Evolutionary conservation across 208 protist species (phyloP).

Genomic region (Leishmania tropica): DNA sequence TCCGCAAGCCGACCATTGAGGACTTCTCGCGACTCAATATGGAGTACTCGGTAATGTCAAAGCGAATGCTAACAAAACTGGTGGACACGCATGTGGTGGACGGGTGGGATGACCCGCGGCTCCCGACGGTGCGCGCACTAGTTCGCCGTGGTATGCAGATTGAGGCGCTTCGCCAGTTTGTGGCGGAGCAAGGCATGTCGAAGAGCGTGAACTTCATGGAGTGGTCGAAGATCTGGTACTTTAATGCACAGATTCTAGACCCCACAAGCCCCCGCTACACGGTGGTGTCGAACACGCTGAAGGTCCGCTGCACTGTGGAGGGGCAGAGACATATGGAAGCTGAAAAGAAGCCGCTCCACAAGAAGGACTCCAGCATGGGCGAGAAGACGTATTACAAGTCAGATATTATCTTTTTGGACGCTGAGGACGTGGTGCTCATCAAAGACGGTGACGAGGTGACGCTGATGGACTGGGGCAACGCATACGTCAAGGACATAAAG

Average conservation of each 20-base stretch:
- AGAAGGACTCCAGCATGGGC: constrained; percentile 95
- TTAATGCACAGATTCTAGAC: constrained; percentile 98
- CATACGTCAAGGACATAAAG: constrained; percentile 85
- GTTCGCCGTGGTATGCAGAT: constrained; percentile 97
- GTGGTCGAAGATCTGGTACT: constrained; percentile 98
- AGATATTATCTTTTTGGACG: constrained; percentile 92
- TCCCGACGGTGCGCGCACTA: constrained; percentile 98
- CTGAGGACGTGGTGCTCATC: constrained; percentile 92
- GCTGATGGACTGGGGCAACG: constrained; percentile 99
- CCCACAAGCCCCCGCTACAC: constrained; percentile 97
- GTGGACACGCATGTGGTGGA: constrained; percentile 96
- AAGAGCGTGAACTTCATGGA: constrained; percentile 97
- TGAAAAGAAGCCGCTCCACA: constrained; percentile 84
- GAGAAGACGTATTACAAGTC: constrained; percentile 93
- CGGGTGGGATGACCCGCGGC: constrained; percentile 99
- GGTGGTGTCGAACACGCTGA: constrained; percentile 82
- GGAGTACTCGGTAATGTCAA: constrained; percentile 98
- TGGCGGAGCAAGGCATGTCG: constrained; percentile 97
- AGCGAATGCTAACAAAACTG: constrained; percentile 98
- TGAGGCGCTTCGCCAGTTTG: constrained; percentile 96
- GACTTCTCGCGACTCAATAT: constrained; percentile 99
- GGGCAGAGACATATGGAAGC: constrained; percentile 63
- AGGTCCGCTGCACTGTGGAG: constrained; percentile 82
- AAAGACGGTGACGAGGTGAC: constrained; percentile 97
- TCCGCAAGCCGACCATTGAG: constrained; percentile 91